phyloP scores from a whole-genome alignment of 495 filamentous ascomycete genomes.

The Pseudoneurospora amorphoporcata region DNA sequence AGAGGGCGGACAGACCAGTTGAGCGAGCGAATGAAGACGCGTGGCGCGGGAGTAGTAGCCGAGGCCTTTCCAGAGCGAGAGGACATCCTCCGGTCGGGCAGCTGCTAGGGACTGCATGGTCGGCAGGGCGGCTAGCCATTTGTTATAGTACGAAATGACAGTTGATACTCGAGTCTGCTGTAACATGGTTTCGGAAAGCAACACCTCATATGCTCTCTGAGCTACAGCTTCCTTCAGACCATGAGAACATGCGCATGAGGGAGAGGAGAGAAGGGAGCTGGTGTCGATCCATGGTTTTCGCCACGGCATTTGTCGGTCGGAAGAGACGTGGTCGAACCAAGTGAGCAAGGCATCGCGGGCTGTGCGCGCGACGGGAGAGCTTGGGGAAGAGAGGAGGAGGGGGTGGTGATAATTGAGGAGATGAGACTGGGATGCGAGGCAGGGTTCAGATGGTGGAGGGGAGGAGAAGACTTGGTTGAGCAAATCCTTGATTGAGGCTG shows the following conservation, averaged over 20 bases:
- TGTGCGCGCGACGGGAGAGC: no score
- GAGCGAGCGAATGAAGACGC: conserved; percentile 29
- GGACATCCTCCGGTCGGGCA: conserved; percentile 28
- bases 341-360: conserved; percentile 20
- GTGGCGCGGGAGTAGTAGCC: conserved; percentile 37
- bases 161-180: conserved; percentile 40
- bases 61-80: conserved; percentile 30
- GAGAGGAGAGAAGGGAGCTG: conserved; percentile 2
- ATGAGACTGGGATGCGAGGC: conserved; percentile 10
- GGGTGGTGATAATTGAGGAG: conserved; percentile 29
- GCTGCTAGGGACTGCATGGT: conserved; percentile 27
- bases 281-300: conserved; percentile 33
- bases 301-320: conserved; percentile 36
- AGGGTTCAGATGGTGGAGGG: background rate
- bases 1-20: conserved; percentile 18
- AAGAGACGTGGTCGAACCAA: conserved; percentile 30
- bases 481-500: background rate
- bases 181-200: conserved; percentile 42
- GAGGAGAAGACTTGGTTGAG: background rate
- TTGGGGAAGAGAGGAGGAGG: conserved; percentile 23
- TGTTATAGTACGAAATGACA: conserved; percentile 34
- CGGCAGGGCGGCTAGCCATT: conserved; percentile 35
- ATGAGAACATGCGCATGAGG: background rate
- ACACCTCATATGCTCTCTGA: conserved; percentile 39
- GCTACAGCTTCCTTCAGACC: conserved; percentile 17